Conservation (phyloP, 2,329 filamentous ascomycete species). For the Diplodia intermedia region DNA sequence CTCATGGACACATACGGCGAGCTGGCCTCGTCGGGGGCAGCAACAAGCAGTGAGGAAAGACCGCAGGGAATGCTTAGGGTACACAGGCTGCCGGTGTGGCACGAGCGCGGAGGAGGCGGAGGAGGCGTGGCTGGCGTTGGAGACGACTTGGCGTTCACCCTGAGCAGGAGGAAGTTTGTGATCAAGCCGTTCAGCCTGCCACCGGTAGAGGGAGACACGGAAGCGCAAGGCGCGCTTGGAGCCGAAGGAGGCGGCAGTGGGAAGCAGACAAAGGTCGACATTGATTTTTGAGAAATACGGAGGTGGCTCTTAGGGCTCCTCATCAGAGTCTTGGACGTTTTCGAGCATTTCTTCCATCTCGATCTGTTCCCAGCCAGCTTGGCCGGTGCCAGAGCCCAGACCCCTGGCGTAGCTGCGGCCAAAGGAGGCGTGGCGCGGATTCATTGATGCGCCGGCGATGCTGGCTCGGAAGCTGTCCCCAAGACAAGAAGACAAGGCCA, state of each 20-base stretch:
- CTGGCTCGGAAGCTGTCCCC: slow-evolving; percentile 59
- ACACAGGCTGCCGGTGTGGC: slow-evolving; percentile 81
- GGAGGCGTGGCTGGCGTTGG: slow-evolving; percentile 67
- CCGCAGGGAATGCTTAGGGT: slow-evolving; percentile 86
- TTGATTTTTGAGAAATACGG: slow-evolving; percentile 70
- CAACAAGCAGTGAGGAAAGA: slow-evolving; percentile 71
- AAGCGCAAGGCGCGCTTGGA: slow-evolving; percentile 58
- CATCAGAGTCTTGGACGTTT: slow-evolving; percentile 38
- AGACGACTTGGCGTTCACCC: slow-evolving; percentile 87
- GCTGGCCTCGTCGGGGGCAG: slow-evolving; percentile 54
- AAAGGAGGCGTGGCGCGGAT: slow-evolving; percentile 56
- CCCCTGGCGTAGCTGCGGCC: slow-evolving; percentile 63
- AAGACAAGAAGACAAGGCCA: slow-evolving; percentile 63
- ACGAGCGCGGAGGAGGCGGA: slow-evolving; percentile 85
- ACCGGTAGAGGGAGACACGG: slow-evolving; percentile 77
- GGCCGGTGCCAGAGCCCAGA: slow-evolving; percentile 60
- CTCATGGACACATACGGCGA: slow-evolving; percentile 59
- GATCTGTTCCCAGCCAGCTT: slow-evolving; percentile 66
- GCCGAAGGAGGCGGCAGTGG: slow-evolving; percentile 54
- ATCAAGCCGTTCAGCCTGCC: slow-evolving; percentile 91
- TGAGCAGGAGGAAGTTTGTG: slow-evolving; percentile 82
- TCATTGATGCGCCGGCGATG: slow-evolving; percentile 51
- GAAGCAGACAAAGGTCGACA: slow-evolving; percentile 62
- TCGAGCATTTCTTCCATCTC: slow-evolving; percentile 67
- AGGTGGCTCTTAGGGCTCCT: slow-evolving; percentile 3